Evolutionary conservation across 2,329 filamentous ascomycete species (phyloP).

Genomic region (Ophiocordyceps sinensis): DNA sequence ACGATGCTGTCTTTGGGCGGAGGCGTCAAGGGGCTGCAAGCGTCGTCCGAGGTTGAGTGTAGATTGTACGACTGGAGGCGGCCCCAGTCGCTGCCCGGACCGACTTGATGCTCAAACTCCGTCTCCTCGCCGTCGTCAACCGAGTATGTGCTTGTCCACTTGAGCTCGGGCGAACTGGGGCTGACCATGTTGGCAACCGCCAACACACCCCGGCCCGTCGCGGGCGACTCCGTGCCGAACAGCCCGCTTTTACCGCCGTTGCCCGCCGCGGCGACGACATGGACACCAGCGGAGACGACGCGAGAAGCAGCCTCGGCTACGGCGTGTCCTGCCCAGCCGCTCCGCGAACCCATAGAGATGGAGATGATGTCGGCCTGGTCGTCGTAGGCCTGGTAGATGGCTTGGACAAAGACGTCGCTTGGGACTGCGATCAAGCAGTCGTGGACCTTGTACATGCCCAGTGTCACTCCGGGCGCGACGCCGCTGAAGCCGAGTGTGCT

Average conservation of each 20-base stretch:
- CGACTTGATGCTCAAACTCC: not conserved
- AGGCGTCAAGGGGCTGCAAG: not conserved
- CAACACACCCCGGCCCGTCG: not conserved
- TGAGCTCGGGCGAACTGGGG: not conserved
- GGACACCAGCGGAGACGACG: not conserved
- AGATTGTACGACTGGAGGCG: not conserved
- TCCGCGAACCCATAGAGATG: constrained; percentile 18
- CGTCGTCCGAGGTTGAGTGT: not conserved
- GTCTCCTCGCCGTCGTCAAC: not conserved
- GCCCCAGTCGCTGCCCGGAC: too few relatives aligned
- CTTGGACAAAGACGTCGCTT: constrained; percentile 42
- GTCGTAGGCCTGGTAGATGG: constrained; percentile 44
- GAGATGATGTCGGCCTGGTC: constrained; percentile 43
- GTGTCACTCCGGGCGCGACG: constrained; percentile 38
- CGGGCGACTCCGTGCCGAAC: not conserved
- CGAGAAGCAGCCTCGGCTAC: not conserved
- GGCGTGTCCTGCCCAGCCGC: not conserved
- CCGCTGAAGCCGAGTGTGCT: constrained; percentile 39
- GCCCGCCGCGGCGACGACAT: not conserved
- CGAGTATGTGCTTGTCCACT: not conserved
- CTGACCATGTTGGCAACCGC: not conserved
- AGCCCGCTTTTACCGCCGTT: not conserved
- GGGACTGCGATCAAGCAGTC: constrained; percentile 26
- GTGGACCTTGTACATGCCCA: constrained; percentile 40
- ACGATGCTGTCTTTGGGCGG: not conserved